Base-by-base conservation (phyloP, 1,284 basidiomycete species). In the Trametes hirsuta region DNA sequence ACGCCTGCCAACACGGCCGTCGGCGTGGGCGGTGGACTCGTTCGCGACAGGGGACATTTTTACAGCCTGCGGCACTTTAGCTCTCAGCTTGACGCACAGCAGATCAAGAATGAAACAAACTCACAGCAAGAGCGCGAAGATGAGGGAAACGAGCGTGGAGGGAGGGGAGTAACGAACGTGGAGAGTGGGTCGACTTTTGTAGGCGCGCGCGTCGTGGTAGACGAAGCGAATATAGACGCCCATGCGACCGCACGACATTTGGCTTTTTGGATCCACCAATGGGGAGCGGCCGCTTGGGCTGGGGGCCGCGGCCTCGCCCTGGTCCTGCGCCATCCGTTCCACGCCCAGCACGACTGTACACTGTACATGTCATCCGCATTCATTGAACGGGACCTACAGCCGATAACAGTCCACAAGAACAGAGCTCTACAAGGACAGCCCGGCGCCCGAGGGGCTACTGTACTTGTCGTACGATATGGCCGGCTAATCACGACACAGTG, bases 1-100 rank as follows among this genome's bases (percentile, higher is more conserved):
- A 63, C 95, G 94, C 69, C 83, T 80, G 69, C 85, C 84, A 66
- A 92, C 84, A 63, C 96, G 92, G 68, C 90, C 89, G 75, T 97
- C 94, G 49, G 71, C 69, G 46, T 74, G 59, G 15, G 41, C 49
- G n/a, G 61, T 68, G 24, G 66, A 57, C 37, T 74, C 63, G 52
- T 59, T 60, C 41, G 68, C 58, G 25, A 58, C 55, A 36, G 71
- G 55, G 25, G 77, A 62, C 74, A 76, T 65, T 70, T 61, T 61
- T 44, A 22, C 18, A 21, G 45, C 36, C 30, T 30, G 30, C 30
- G 8, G 41, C 15, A 22, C 18, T 18, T 48, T 10, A 55, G 53
- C 44, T 34, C 14, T 12, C 39, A 18, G 11, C 21, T 44, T n/a
- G 21, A 10, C 5, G n/a, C 42, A n/a, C 42, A 22, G 42, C 11